phyloP scores from a whole-genome alignment of 129 eudicot species.

The Apium graveolens region DNA sequence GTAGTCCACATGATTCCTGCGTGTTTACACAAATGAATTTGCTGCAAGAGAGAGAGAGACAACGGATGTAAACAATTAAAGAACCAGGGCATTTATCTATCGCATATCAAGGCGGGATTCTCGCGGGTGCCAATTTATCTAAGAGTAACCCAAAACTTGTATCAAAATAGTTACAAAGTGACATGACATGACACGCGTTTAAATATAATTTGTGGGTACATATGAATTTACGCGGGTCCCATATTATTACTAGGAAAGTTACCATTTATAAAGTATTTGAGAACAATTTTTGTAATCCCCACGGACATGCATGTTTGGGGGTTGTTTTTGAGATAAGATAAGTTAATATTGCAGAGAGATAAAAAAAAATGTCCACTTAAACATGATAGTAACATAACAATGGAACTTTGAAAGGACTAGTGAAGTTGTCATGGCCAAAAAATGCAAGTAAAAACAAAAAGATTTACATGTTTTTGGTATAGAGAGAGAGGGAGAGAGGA shows the following conservation, averaged over 20 bases:
- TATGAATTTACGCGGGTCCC: no score
- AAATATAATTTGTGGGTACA: no score
- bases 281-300: no score
- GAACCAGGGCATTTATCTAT: background rate
- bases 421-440: background rate
- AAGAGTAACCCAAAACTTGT: no score
- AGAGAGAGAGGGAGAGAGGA: no score
- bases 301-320: background rate
- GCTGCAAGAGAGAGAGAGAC: conserved; percentile 1
- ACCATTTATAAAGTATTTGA: no score
- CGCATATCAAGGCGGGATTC: conserved; percentile 14
- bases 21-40: background rate
- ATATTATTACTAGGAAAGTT: no score
- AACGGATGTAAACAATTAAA: conserved; percentile 5
- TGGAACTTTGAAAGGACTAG: background rate
- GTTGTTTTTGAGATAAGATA: background rate
- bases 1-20: conserved; percentile 3
- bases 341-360: background rate
- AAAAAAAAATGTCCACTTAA: background rate
- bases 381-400: conserved; percentile 3
- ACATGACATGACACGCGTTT: no score
- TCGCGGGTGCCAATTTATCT: conserved; percentile 5
- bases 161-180: no score
- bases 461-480: background rate
- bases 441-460: background rate